Conservation (phyloP, 306 rosid species). For the Pterocarpus santalinus region DNA sequence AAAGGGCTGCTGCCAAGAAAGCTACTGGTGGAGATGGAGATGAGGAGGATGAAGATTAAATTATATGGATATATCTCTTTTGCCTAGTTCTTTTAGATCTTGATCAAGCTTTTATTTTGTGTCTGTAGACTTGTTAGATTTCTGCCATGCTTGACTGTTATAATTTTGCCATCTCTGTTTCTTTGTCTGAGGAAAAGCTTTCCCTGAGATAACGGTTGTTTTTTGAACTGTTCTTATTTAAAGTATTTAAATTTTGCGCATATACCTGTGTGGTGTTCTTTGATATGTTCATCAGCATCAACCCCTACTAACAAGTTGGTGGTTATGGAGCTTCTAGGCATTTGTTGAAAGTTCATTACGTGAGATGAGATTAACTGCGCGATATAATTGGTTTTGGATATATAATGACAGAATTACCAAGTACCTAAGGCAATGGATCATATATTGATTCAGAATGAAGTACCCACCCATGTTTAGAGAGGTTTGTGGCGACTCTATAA, state of each 20-base stretch:
- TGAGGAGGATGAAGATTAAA: constrained; percentile 77
- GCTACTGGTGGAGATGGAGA: constrained; percentile 80
- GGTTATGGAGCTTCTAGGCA: too few relatives aligned
- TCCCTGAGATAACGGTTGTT: constrained; percentile 14
- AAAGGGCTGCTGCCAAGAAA: constrained; percentile 72
- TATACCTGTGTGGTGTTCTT: not conserved
- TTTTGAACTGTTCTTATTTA: constrained; percentile 12
- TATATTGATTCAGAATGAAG: too few relatives aligned
- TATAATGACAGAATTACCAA: too few relatives aligned
- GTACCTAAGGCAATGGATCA: too few relatives aligned
- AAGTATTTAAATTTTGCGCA: constrained; percentile 38
- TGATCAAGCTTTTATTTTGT: not conserved
- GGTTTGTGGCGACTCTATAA: too few relatives aligned
- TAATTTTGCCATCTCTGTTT: constrained; percentile 15
- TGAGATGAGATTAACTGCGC: too few relatives aligned
- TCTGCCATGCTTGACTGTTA: constrained; percentile 33
- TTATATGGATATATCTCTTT: constrained; percentile 10
- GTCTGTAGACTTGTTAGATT: constrained; percentile 34
- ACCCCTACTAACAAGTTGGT: too few relatives aligned
- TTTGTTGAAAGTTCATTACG: too few relatives aligned
- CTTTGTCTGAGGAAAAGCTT: constrained; percentile 17
- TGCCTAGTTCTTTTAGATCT: constrained; percentile 9
- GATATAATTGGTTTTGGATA: too few relatives aligned
- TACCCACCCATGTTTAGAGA: too few relatives aligned
- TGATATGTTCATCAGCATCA: too few relatives aligned